Evolutionary conservation across 306 rosid species (phyloP).

Genomic region (Sindora glabra): DNA sequence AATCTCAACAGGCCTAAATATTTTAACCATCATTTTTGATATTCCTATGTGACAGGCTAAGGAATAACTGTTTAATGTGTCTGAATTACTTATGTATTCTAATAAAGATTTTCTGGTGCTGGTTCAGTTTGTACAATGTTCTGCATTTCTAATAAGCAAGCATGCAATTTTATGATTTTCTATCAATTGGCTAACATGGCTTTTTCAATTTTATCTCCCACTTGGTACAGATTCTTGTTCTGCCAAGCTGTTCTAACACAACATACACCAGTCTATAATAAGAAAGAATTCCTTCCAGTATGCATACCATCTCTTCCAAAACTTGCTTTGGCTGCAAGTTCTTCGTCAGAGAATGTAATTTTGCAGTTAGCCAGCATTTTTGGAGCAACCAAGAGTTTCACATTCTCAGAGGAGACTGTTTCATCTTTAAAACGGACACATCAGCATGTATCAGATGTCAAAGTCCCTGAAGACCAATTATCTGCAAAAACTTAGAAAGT

Average conservation of each 20-base stretch:
- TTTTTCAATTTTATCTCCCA: not conserved
- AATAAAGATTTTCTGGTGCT: too few species aligned
- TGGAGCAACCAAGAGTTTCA: slow-evolving; percentile 50
- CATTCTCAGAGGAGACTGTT: slow-evolving; percentile 35
- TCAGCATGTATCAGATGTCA: slow-evolving; percentile 9
- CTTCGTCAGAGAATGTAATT: slow-evolving; percentile 36
- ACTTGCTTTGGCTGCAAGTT: slow-evolving; percentile 25
- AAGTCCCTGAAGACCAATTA: not conserved
- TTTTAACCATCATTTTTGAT: too few species aligned
- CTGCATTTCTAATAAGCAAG: not conserved
- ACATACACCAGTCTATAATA: slow-evolving; percentile 48
- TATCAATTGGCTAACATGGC: not conserved
- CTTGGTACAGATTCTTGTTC: slow-evolving; percentile 66
- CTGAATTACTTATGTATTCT: too few species aligned
- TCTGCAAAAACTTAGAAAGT: slow-evolving; percentile 3
- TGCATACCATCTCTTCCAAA: slow-evolving; percentile 67
- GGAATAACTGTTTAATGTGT: too few species aligned
- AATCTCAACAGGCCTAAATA: too few species aligned
- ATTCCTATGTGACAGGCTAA: too few species aligned
- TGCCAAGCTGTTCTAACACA: slow-evolving; percentile 53
- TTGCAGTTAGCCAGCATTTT: slow-evolving; percentile 50
- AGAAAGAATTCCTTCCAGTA: slow-evolving; percentile 55
- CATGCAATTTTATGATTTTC: not conserved
- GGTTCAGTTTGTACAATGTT: not conserved
- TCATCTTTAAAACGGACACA: slow-evolving; percentile 27